Conservation (phyloP, 192 early-diverging fungal genomes). For the Geranomyces michiganensis region DNA sequence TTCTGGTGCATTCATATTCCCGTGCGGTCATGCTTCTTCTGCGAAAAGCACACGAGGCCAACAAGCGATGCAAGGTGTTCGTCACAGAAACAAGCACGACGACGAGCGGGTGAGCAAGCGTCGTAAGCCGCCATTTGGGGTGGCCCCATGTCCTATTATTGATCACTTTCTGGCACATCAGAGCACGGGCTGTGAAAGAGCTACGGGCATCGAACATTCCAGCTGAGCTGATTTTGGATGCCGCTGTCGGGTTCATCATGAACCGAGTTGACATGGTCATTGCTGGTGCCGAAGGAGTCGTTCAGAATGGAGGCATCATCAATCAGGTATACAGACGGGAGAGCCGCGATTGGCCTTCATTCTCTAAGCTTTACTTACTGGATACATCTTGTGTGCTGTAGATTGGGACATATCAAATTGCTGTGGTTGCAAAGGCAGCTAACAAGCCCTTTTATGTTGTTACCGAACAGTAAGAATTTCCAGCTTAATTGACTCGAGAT, state of each 20-base stretch:
- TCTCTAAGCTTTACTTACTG: too few relatives aligned
- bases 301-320: conserved; percentile 95
- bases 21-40: conserved; percentile 88
- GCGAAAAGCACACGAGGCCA: conserved; percentile 68
- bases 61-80: conserved; percentile 90
- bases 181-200: conserved; percentile 57
- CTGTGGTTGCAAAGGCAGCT: conserved; percentile 91
- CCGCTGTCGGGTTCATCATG: conserved; percentile 92
- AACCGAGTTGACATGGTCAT: conserved; percentile 95
- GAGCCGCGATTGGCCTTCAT: too few relatives aligned
- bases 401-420: conserved; percentile 95
- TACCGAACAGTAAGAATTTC: conserved; percentile 75
- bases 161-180: not conserved
- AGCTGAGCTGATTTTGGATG: conserved; percentile 83
- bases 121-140: not conserved
- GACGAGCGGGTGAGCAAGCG: conserved; percentile 49
- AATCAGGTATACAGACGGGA: conserved; percentile 64
- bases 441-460: conserved; percentile 94
- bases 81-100: conserved; percentile 89
- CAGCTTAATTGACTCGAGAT: conserved; percentile 3
- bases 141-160: not conserved
- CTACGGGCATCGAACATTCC: conserved; percentile 77
- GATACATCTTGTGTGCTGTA: conserved; percentile 34
- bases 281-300: conserved; percentile 97
- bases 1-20: conserved; percentile 95